Percentiles rank a stretch among this genome's conserved stretches.
phyloP scores from a whole-genome alignment of 495 filamentous ascomycete species.

The Beverwykella pulmonaria region DNA sequence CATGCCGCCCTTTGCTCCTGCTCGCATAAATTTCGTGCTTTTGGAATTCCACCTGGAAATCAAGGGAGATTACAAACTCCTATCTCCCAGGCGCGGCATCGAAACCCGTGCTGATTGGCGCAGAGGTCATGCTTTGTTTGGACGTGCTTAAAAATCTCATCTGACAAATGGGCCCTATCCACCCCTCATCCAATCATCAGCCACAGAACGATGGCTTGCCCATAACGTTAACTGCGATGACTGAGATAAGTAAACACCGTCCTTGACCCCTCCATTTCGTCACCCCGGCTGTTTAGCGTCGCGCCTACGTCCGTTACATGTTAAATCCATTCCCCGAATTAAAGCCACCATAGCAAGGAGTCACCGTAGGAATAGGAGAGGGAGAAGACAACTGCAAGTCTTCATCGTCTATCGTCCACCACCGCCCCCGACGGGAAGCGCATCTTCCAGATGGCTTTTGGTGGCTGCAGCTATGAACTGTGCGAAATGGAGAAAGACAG shows the following conservation, averaged over 20 bases:
- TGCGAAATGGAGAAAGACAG: not conserved
- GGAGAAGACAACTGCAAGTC: too few relatives aligned
- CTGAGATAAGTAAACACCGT: not conserved
- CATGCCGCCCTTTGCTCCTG: not conserved
- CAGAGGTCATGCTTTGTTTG: not conserved
- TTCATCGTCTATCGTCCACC: too few relatives aligned
- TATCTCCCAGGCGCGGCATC: not conserved
- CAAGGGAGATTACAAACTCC: slow-evolving; percentile 7
- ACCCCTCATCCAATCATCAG: slow-evolving; percentile 1
- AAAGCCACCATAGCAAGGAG: not conserved
- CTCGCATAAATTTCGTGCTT: not conserved
- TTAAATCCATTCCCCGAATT: not conserved
- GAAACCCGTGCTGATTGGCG: too few relatives aligned
- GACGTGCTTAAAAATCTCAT: not conserved
- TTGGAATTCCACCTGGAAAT: not conserved
- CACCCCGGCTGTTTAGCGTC: not conserved
- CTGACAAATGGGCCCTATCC: slow-evolving; percentile 16
- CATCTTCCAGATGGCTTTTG: too few relatives aligned
- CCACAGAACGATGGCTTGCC: not conserved
- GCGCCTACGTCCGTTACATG: not conserved
- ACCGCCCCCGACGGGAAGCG: too few relatives aligned
- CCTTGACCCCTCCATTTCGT: not conserved
- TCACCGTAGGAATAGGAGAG: not conserved
- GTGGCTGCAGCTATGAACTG: too few relatives aligned
- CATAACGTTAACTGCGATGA: not conserved